A percentile compares a stretch with the other conserved stretches of the same genome.
These are phyloP conservation scores for Diaporthe sp. DNA, from an alignment of 2,329 filamentous ascomycete genomes.

Conservation along the genomic window DNA sequence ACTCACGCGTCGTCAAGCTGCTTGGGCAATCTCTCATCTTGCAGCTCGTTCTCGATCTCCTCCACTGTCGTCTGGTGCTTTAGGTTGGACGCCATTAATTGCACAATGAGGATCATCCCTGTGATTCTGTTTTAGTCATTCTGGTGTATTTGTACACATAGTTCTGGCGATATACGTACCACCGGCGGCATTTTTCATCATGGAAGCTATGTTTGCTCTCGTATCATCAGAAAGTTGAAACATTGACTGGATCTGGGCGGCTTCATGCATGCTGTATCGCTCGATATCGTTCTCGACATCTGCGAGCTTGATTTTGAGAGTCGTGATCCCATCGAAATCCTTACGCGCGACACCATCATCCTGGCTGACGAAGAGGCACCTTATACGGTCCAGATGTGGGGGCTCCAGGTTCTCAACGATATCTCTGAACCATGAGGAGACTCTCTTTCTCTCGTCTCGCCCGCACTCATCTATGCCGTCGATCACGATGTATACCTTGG, in stretches of 20 bases:
- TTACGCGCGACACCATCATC: conserved; percentile 50
- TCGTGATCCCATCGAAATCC: conserved; percentile 44
- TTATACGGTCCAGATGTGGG: conserved; percentile 41
- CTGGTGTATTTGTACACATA: background rate
- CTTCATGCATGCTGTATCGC: background rate
- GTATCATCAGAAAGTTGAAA: background rate
- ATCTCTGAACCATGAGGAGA: conserved; percentile 49
- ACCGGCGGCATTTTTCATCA: conserved; percentile 1
- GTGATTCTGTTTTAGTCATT: too few relatives aligned
- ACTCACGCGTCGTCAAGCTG: conserved; percentile 22
- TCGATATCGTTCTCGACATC: conserved; percentile 16
- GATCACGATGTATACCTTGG: conserved; percentile 52
- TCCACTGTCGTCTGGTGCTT: conserved; percentile 27
- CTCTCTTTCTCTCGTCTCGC: conserved; percentile 48
- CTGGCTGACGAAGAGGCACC: conserved; percentile 55
- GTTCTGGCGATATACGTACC: background rate
- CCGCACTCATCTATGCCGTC: conserved; percentile 60
- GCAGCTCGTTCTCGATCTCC: conserved; percentile 17
- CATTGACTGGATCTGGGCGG: background rate
- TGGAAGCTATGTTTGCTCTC: background rate
- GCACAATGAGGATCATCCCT: conserved; percentile 28
- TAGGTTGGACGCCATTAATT: background rate
- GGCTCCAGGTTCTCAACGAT: conserved; percentile 9
- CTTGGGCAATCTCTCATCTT: conserved; percentile 24
- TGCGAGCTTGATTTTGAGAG: conserved; percentile 44